phyloP scores from a whole-genome alignment of 2,329 filamentous ascomycete species.

The Neocatenulostroma microsporum region DNA sequence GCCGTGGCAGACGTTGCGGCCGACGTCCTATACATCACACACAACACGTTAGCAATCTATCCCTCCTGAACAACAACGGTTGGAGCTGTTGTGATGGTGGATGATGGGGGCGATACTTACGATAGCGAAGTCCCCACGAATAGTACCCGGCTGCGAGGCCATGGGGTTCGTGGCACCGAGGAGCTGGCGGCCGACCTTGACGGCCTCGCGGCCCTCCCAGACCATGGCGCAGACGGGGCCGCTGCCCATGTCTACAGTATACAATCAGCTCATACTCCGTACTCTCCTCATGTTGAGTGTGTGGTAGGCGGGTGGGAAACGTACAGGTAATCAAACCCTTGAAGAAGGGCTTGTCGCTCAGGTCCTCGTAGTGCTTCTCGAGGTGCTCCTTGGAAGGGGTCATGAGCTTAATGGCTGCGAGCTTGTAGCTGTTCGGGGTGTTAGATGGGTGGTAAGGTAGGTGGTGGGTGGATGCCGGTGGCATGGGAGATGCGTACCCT shows the following conservation, averaged over 20 bases:
- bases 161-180: constrained; percentile 99
- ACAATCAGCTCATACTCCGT: constrained; percentile 16
- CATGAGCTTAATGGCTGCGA: constrained; percentile 93
- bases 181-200: constrained; percentile 95
- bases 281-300: no score
- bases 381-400: constrained; percentile 88
- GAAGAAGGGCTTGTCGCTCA: constrained; percentile 96
- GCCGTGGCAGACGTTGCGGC: constrained; percentile 99
- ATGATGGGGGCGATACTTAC: no score
- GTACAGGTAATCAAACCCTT: constrained; percentile 81
- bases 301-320: no score
- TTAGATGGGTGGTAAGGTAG: constrained; percentile 6
- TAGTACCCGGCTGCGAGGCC: constrained; percentile 89
- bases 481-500: constrained; percentile 56
- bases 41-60: no score
- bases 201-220: constrained; percentile 97
- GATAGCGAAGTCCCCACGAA: constrained; percentile 88
- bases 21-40: constrained; percentile 53
- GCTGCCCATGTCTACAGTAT: constrained; percentile 74
- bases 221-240: constrained; percentile 99
- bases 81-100: no score
- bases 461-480: constrained; percentile 1
- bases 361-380: constrained; percentile 94
- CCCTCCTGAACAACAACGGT: no score
- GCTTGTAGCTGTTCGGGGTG: constrained; percentile 68